Evolutionary conservation across 1,284 basidiomycete species (phyloP).

Genomic region (Phaffia rhodozyma): DNA sequence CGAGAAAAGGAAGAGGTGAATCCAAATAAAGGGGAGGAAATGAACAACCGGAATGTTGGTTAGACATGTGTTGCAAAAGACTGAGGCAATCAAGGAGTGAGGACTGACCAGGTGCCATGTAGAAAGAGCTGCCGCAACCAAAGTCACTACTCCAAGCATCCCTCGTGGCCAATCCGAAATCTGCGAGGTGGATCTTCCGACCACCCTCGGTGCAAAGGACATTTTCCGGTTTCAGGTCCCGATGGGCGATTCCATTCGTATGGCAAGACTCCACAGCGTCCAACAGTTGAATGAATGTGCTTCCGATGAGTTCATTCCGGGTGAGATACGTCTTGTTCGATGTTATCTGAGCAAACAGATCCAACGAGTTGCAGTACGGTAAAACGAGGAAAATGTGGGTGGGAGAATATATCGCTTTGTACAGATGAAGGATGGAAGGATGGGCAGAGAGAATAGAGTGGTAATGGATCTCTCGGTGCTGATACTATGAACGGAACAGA

Average conservation of each 20-base stretch:
- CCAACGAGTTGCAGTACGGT: conserved; percentile 27
- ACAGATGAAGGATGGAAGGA: too few relatives aligned
- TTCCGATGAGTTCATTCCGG: conserved; percentile 49
- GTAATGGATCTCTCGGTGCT: too few relatives aligned
- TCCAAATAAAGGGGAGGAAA: conserved; percentile 11
- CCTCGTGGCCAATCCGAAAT: conserved; percentile 92
- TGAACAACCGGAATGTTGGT: not conserved
- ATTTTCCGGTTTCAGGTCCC: conserved; percentile 97
- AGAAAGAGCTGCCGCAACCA: conserved; percentile 88
- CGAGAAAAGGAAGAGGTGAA: not conserved
- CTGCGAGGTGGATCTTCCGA: conserved; percentile 73
- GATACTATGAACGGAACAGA: too few relatives aligned
- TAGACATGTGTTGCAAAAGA: not conserved
- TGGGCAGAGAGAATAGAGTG: too few relatives aligned
- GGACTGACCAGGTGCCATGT: conserved; percentile 61
- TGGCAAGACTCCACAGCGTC: conserved; percentile 82
- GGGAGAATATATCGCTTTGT: too few relatives aligned
- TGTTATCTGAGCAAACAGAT: conserved; percentile 70
- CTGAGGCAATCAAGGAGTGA: conserved; percentile 18
- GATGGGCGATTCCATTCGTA: conserved; percentile 67
- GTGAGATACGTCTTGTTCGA: conserved; percentile 33
- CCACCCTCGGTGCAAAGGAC: conserved; percentile 70
- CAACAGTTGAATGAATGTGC: conserved; percentile 80
- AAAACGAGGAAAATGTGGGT: too few relatives aligned
- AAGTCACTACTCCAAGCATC: conserved; percentile 81